Evolutionary conservation across 306 rosid species (phyloP).

Genomic region (Fragaria ananassa): DNA sequence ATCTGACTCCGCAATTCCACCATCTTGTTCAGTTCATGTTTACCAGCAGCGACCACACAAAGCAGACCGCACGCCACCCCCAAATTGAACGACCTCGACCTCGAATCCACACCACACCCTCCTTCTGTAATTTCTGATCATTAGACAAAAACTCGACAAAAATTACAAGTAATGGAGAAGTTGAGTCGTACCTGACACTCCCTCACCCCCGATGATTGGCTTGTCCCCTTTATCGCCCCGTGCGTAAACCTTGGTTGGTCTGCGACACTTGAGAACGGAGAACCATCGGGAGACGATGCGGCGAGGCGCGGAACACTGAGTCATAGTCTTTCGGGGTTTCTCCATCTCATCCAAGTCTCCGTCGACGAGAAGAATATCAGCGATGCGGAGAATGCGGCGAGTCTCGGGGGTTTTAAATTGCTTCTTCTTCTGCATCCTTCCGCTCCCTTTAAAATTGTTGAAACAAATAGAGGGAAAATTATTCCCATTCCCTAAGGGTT

Average conservation of each 20-base stretch:
- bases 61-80: slow-evolving; percentile 78
- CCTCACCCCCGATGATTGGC: too few relatives aligned
- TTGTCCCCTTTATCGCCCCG: slow-evolving; percentile 21
- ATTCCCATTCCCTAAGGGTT: background rate
- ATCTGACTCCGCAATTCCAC: slow-evolving; percentile 66
- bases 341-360: background rate
- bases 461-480: slow-evolving; percentile 6
- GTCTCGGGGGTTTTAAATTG: slow-evolving; percentile 31
- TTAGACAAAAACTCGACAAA: background rate
- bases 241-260: background rate
- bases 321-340: background rate
- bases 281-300: slow-evolving; percentile 48
- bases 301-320: slow-evolving; percentile 46
- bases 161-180: background rate
- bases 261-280: slow-evolving; percentile 40
- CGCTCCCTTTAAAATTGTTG: background rate
- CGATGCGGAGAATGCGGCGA: slow-evolving; percentile 49
- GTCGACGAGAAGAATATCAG: slow-evolving; percentile 58
- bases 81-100: slow-evolving; percentile 52
- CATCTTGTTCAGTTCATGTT: slow-evolving; percentile 65
- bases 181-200: background rate
- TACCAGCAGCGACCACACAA: slow-evolving; percentile 58
- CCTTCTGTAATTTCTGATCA: slow-evolving; percentile 32
- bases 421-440: slow-evolving; percentile 1
- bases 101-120: slow-evolving; percentile 30